phyloP scores from a whole-genome alignment of 768 basidiomycete genomes.

The Thelephora aurantiotincta region DNA sequence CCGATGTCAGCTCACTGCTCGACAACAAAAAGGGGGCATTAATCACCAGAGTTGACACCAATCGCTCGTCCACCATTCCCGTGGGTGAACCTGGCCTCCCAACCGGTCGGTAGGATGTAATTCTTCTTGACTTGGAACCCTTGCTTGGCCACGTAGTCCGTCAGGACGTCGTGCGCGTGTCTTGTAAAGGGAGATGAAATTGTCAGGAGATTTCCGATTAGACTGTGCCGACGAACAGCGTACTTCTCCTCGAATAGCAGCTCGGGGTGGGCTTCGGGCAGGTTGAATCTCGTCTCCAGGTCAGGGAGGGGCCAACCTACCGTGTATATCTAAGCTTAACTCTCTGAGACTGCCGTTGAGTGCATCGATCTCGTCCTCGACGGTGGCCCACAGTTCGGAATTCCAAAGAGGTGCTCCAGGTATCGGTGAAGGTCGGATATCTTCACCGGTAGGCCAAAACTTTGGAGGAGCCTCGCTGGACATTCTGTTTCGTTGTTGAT shows the following conservation, averaged over 20 bases:
- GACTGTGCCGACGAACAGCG: background rate
- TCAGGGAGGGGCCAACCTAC: conserved; percentile 21
- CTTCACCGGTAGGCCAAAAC: background rate
- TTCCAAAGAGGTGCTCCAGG: conserved; percentile 23
- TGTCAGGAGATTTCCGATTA: background rate
- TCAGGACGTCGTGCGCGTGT: conserved; percentile 58
- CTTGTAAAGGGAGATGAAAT: conserved; percentile 18
- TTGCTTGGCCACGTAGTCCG: conserved; percentile 48
- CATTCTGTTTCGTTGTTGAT: too few relatives aligned
- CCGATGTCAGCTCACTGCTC: background rate
- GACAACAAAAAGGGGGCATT: too few relatives aligned
- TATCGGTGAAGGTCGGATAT: background rate
- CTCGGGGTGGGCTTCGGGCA: conserved; percentile 48
- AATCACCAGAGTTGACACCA: conserved; percentile 48
- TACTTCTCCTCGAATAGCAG: conserved; percentile 57
- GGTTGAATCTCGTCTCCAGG: background rate
- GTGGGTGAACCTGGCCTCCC: conserved; percentile 54
- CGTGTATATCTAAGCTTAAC: conserved; percentile 62
- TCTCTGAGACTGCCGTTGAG: conserved; percentile 40
- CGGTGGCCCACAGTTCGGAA: conserved; percentile 45
- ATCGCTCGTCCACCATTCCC: conserved; percentile 56
- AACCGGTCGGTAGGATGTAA: conserved; percentile 56
- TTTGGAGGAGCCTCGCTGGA: background rate
- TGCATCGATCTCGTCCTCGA: conserved; percentile 37
- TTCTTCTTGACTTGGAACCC: conserved; percentile 52